Conservation (phyloP, 441 rosid genomes). For the Iberis amara region DNA sequence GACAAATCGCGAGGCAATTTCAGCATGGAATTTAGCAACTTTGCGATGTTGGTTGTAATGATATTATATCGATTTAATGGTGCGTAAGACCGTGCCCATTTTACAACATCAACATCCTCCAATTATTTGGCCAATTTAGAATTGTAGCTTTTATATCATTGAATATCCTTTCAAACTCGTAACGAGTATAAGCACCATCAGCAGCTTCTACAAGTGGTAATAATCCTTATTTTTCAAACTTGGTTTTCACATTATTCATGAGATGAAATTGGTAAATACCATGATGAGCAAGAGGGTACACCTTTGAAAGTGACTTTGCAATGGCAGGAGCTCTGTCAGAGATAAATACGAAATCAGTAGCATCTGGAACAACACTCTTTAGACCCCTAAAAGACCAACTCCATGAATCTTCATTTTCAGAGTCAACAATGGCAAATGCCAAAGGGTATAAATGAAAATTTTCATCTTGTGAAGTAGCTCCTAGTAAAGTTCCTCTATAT, state of each 20-base stretch:
- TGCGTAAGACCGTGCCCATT: not conserved
- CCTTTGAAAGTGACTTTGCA: not conserved
- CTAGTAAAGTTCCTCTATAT: not conserved
- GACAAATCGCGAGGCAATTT: not conserved
- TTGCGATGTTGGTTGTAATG: not conserved
- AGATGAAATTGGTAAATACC: not conserved
- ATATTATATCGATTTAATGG: not conserved
- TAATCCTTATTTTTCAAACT: not conserved
- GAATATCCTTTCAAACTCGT: not conserved
- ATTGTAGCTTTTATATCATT: not conserved
- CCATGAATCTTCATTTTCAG: not conserved
- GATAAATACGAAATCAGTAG: not conserved
- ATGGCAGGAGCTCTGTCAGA: not conserved
- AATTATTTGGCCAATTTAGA: not conserved
- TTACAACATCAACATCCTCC: not conserved
- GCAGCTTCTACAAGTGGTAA: not conserved
- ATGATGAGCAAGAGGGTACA: not conserved
- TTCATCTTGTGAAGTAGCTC: not conserved
- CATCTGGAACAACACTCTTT: not conserved
- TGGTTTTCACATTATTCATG: not conserved
- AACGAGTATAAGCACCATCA: not conserved
- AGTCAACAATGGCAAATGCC: not conserved
- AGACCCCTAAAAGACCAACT: not conserved
- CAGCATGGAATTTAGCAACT: not conserved
- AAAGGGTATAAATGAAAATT: not conserved